A percentile compares a stretch with the other conserved stretches of the same genome.
phyloP scores from a whole-genome alignment of 192 early-diverging fungal species.

The Coemansia sp. region DNA sequence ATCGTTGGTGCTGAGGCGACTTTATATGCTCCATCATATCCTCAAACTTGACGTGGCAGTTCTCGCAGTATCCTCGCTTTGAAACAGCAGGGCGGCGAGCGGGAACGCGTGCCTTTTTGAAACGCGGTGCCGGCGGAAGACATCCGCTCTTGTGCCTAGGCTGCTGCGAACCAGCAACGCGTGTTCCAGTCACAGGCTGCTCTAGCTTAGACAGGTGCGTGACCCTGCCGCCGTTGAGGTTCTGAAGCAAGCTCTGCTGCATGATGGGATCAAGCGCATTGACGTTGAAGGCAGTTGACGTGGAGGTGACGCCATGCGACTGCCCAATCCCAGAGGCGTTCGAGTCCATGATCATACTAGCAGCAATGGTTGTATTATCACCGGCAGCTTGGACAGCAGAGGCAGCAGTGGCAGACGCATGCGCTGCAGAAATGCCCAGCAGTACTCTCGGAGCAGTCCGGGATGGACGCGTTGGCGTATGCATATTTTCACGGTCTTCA shows the following conservation, averaged over 20 bases:
- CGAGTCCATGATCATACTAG: constrained; percentile 37
- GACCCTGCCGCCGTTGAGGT: constrained; percentile 51
- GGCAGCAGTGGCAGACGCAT: neutral
- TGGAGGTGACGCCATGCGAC: constrained; percentile 38
- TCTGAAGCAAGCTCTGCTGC: constrained; percentile 48
- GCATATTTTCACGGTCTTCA: constrained; percentile 9
- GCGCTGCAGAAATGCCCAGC: neutral
- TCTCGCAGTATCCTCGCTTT: constrained; percentile 55
- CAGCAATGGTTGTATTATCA: neutral
- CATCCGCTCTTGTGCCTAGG: constrained; percentile 16
- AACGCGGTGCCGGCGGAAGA: constrained; percentile 38
- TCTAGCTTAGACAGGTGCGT: constrained; percentile 47
- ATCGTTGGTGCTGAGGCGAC: constrained; percentile 41
- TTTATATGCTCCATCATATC: constrained; percentile 52
- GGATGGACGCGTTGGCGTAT: constrained; percentile 41
- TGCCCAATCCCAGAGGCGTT: constrained; percentile 50
- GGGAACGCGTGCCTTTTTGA: constrained; percentile 40
- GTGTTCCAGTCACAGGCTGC: constrained; percentile 31
- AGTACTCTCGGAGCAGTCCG: constrained; percentile 5
- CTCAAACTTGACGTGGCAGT: constrained; percentile 54
- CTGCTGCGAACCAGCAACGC: neutral
- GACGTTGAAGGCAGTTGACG: constrained; percentile 46
- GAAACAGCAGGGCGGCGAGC: constrained; percentile 35
- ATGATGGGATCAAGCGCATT: constrained; percentile 32
- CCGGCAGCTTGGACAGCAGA: constrained; percentile 4